Percentiles rank a stretch among this genome's conserved stretches.
These are phyloP conservation scores for Clarireedia hainanense DNA, from an alignment of 2,329 filamentous ascomycete species.

Conservation along the genomic window DNA sequence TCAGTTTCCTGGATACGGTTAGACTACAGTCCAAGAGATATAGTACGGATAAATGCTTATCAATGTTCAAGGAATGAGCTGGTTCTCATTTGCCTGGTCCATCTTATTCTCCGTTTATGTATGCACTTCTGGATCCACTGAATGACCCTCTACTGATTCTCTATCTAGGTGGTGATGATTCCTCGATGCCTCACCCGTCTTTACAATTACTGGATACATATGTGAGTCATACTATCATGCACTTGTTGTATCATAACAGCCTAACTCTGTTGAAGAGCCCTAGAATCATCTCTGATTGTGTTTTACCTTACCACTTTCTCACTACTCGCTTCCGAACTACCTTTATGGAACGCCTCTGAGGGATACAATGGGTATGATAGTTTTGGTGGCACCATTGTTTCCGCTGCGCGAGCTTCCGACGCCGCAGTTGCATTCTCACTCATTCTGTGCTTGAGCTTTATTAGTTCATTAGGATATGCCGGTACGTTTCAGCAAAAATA, in stretches of 20 bases:
- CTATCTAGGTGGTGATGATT: background rate
- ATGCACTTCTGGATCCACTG: too few relatives aligned
- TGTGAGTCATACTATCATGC: background rate
- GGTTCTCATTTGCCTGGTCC: background rate
- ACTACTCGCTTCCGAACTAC: background rate
- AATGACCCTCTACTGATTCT: background rate
- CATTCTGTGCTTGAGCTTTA: background rate
- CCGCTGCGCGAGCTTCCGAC: background rate
- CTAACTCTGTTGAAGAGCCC: background rate
- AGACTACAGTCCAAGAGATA: background rate
- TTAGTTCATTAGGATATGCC: background rate
- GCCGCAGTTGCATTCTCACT: background rate
- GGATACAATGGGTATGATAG: background rate
- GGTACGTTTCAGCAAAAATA: background rate
- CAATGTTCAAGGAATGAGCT: background rate
- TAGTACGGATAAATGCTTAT: background rate
- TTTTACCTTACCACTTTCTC: background rate
- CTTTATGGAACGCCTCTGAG: background rate
- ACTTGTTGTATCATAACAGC: background rate
- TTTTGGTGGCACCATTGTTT: background rate
- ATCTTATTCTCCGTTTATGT: background rate
- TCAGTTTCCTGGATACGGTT: background rate
- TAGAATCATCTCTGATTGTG: background rate
- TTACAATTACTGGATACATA: background rate
- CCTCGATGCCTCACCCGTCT: background rate